Base-by-base conservation (phyloP, 441 rosid genomes). In the Pelargonium cotyledonis region DNA sequence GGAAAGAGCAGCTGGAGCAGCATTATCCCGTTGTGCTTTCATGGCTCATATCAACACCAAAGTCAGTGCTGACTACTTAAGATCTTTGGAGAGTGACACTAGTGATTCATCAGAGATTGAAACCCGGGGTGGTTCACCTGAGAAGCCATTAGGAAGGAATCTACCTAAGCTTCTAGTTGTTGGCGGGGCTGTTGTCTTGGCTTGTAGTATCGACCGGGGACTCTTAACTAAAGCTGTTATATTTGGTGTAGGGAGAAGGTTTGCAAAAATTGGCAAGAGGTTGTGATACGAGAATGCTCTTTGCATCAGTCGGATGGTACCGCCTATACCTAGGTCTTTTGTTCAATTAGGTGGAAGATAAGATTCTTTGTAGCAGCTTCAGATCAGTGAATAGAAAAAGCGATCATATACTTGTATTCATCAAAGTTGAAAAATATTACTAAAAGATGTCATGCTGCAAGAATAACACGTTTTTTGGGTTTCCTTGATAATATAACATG, bases 41-140 rank as follows among this genome's bases (percentile, higher is more conserved):
- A 83, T 90, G 89, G 92, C 96, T 41, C 87, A 73, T 60, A 85
- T 88, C 69, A 87, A 82, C 80, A 84, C 86, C 69, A 88, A 82
- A 65, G 71, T 87, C 65, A 80, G 76, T 63, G 60, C 79, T 0
- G 83, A 79, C 21, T 73, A 72, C 70, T 77, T 83, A 49, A 66
- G 73, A 68, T 77, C 86, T 0, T 68, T 84, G 78, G 80, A 51
- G 57, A 51, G 38, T 69, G 65, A 65, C 41, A 65, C 68, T 14
- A 78, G 76, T 0, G 76, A 72, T 18, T 38, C 81, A 11, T 68
- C 74, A 1, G 86, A 78, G 14, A 38, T n/a, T 11, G 82, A 73
- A 46, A 53, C 72, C 3, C 64, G 1, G 31, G 31, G 49, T 6
- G 68, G 73, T 4, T 16, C 61, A 1, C 38, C 72, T 46, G 75